A percentile compares a stretch with the other conserved stretches of the same genome.
Evolutionary conservation across 306 rosid species (phyloP).

Genomic region (Dalbergia oliveri): DNA sequence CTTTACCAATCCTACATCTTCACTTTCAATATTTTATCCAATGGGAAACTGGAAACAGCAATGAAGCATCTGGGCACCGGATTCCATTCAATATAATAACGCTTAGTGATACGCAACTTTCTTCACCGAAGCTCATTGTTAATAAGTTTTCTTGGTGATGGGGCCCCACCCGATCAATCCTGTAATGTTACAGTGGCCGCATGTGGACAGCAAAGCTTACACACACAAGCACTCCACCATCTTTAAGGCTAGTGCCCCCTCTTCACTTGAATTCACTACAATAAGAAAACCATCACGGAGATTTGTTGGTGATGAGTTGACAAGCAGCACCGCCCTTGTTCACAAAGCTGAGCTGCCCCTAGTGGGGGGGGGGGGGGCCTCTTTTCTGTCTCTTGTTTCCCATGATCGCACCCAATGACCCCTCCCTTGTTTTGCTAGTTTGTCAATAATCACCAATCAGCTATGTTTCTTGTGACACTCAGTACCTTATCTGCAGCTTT

Average conservation of each 20-base stretch:
- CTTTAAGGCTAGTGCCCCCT: slow-evolving; percentile 9
- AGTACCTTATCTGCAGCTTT: neutral
- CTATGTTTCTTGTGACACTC: neutral
- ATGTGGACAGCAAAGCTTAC: slow-evolving; percentile 34
- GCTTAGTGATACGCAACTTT: neutral
- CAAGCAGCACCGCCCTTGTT: slow-evolving; percentile 29
- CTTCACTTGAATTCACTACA: neutral
- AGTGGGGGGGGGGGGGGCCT: no score
- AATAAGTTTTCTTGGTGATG: neutral
- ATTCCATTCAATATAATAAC: neutral
- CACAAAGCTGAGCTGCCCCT: neutral
- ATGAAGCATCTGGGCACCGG: neutral
- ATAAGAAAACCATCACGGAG: slow-evolving; percentile 40
- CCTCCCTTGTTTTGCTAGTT: neutral
- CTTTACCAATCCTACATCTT: no score
- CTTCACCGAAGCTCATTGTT: neutral
- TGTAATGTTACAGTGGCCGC: neutral
- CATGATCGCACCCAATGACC: neutral
- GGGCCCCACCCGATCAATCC: neutral
- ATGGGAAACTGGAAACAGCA: slow-evolving; percentile 1
- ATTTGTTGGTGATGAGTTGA: slow-evolving; percentile 13
- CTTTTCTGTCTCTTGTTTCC: no score
- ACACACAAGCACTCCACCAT: neutral
- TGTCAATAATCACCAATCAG: neutral
- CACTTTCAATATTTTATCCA: neutral